Conservation (phyloP, 2,329 filamentous ascomycete species). For the Fusarium incarnatum region DNA sequence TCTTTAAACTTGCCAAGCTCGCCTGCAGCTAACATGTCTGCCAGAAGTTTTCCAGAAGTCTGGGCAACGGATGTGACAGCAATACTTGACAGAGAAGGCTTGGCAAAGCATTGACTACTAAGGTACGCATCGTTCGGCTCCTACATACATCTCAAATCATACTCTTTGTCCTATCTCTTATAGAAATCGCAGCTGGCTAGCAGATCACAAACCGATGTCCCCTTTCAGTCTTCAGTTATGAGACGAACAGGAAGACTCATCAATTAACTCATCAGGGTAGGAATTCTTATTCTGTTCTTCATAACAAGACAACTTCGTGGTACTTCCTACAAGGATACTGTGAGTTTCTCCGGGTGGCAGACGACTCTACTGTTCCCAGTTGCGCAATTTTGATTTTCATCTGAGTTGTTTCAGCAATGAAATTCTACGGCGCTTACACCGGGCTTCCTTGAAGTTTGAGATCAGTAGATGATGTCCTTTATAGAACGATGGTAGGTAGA, state of each 20-base stretch:
- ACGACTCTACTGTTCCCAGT: too few species aligned
- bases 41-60: not conserved
- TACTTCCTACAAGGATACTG: not conserved
- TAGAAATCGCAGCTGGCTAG: not conserved
- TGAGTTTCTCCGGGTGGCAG: not conserved
- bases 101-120: not conserved
- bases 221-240: not conserved
- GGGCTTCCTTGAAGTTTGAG: constrained; percentile 7
- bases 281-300: not conserved
- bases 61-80: not conserved
- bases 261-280: not conserved
- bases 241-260: not conserved
- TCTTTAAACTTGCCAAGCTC: not conserved
- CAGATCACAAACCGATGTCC: not conserved
- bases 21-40: not conserved
- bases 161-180: not conserved
- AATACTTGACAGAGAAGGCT: too few species aligned
- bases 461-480: constrained; percentile 2
- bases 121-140: not conserved
- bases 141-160: too few species aligned
- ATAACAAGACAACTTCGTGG: not conserved
- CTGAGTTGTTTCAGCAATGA: not conserved
- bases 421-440: not conserved
- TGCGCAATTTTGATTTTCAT: not conserved
- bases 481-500: not conserved